A percentile compares a stretch with the other conserved stretches of the same genome.
phyloP scores from a whole-genome alignment of 805 yeast genomes.

The Pichia phayaonensis region DNA sequence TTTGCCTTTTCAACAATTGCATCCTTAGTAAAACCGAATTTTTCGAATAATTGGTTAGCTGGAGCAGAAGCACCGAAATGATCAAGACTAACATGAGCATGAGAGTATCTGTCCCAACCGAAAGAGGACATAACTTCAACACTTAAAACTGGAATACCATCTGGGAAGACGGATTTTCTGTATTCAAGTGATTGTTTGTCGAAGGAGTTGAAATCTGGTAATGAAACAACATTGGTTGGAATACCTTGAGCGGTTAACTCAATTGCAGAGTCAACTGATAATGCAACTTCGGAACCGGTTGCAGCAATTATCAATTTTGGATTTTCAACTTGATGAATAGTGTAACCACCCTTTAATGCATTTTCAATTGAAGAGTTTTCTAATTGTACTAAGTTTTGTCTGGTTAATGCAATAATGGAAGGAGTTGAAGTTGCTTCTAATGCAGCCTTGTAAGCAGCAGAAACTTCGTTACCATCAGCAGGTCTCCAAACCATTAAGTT shows the following conservation, averaged over 20 bases:
- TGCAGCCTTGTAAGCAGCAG: conserved; percentile 73
- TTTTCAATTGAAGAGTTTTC: conserved; percentile 87
- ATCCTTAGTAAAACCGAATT: conserved; percentile 86
- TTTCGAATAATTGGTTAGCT: conserved; percentile 72
- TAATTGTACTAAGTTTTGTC: conserved; percentile 89
- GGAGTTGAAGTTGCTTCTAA: conserved; percentile 59
- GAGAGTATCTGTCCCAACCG: conserved; percentile 94
- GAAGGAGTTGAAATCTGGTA: conserved; percentile 90
- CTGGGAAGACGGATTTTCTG: conserved; percentile 83
- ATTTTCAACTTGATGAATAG: conserved; percentile 47
- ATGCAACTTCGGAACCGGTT: conserved; percentile 90
- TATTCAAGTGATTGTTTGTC: conserved; percentile 78
- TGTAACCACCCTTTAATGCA: conserved; percentile 94
- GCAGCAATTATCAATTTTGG: conserved; percentile 76
- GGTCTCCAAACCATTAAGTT: conserved; percentile 86
- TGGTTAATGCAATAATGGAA: conserved; percentile 65
- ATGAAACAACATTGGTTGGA: conserved; percentile 76
- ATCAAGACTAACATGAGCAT: conserved; percentile 92
- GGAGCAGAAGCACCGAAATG: conserved; percentile 97
- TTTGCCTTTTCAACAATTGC: conserved; percentile 83
- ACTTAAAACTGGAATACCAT: conserved; percentile 86
- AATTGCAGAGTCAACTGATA: conserved; percentile 79
- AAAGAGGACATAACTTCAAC: conserved; percentile 87
- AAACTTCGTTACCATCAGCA: conserved; percentile 84
- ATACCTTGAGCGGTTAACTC: conserved; percentile 55